phyloP scores from a whole-genome alignment of 495 filamentous ascomycete species.

The Penicillium ochrochloron region DNA sequence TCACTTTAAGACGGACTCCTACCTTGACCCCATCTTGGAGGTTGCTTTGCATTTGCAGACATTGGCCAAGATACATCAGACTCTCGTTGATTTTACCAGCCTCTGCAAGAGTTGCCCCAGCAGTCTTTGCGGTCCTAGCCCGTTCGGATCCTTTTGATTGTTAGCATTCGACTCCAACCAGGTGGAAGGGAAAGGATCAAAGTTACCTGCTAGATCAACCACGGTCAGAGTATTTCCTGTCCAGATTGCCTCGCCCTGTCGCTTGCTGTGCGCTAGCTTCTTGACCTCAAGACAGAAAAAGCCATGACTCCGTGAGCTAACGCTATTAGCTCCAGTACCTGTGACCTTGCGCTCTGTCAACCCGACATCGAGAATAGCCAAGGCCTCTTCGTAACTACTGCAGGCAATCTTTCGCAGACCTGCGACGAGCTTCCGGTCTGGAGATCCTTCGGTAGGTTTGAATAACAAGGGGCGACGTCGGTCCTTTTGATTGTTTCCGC shows the following conservation, averaged over 20 bases:
- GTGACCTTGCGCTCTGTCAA: slow-evolving; percentile 86
- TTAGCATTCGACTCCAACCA: slow-evolving; percentile 20
- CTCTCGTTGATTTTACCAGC: slow-evolving; percentile 98
- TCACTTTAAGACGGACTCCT: slow-evolving; percentile 23
- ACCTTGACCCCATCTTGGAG: slow-evolving; percentile 75
- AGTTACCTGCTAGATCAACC: slow-evolving; percentile 85
- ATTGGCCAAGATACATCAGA: slow-evolving; percentile 97
- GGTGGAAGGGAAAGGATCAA: neutral
- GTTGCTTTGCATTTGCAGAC: slow-evolving; percentile 92
- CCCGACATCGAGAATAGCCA: slow-evolving; percentile 90
- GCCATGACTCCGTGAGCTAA: slow-evolving; percentile 88
- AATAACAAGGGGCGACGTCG: slow-evolving; percentile 79
- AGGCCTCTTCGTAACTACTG: slow-evolving; percentile 79
- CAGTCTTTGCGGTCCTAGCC: slow-evolving; percentile 89
- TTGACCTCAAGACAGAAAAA: slow-evolving; percentile 97
- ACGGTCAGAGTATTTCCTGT: slow-evolving; percentile 81
- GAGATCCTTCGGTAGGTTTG: slow-evolving; percentile 82
- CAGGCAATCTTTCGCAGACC: slow-evolving; percentile 91
- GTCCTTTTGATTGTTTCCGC: slow-evolving; percentile 61
- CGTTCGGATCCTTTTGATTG: slow-evolving; percentile 73
- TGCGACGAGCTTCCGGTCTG: slow-evolving; percentile 88
- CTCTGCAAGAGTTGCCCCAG: slow-evolving; percentile 88
- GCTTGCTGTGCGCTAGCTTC: slow-evolving; percentile 64
- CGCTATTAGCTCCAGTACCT: slow-evolving; percentile 86
- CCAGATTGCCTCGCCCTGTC: slow-evolving; percentile 65